These are phyloP conservation scores for Bonia amplexicaulis DNA, from an alignment of 176 grass and related monocot species.

Conservation along the genomic window DNA sequence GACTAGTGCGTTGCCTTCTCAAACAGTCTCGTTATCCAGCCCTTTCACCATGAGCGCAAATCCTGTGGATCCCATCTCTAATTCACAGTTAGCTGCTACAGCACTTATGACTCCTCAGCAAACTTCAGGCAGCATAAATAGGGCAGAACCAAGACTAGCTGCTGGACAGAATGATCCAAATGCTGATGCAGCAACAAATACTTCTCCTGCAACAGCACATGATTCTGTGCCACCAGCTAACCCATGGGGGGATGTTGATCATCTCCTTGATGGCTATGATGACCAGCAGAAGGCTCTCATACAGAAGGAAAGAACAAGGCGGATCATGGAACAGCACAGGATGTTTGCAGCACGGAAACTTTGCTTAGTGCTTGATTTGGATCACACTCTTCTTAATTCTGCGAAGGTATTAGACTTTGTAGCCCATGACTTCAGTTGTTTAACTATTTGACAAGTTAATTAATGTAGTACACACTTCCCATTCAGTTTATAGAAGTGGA, in stretches of 20 bases:
- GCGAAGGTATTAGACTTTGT: conserved; percentile 66
- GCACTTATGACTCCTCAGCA: conserved; percentile 26
- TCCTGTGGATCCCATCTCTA: conserved; percentile 36
- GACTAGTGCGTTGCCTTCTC: conserved; percentile 23
- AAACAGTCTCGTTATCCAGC: conserved; percentile 5
- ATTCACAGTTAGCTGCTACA: conserved; percentile 54
- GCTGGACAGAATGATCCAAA: conserved; percentile 35
- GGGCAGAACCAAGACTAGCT: conserved; percentile 15
- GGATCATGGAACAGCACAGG: conserved; percentile 77
- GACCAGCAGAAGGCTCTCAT: conserved; percentile 88
- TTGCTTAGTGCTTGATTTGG: conserved; percentile 95
- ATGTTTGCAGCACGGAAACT: conserved; percentile 86
- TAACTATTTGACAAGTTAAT: conserved; percentile 11
- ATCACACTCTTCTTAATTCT: conserved; percentile 97
- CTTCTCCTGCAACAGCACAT: conserved; percentile 20
- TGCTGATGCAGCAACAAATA: conserved; percentile 26
- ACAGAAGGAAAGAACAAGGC: conserved; percentile 92
- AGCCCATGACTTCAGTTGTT: conserved; percentile 3
- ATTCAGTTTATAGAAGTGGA: conserved; percentile 92
- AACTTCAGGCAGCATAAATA: conserved; percentile 25
- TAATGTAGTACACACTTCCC: background rate
- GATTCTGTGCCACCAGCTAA: conserved; percentile 21
- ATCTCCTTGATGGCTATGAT: conserved; percentile 88
- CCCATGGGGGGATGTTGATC: conserved; percentile 69
- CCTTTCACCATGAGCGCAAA: conserved; percentile 15